Evolutionary conservation across 441 rosid species (phyloP), one percentile per base, ranked within the genome.

Genomic region (Erodium moschatum): DNA sequence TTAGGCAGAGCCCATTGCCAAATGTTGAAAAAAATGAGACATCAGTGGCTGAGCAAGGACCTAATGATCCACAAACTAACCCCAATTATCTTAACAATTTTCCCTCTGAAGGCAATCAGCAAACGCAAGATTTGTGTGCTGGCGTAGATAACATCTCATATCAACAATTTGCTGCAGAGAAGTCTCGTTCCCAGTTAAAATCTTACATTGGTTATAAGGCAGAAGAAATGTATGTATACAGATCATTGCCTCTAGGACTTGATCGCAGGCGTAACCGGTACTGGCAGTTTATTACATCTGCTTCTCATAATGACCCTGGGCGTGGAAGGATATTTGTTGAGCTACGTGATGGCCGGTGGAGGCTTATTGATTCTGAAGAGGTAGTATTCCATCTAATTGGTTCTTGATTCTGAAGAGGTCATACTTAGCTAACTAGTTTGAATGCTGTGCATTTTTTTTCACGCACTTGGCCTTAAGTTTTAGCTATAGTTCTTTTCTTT

Each of bases 191-290:
- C 38, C 87, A 81, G 72, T 67, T 87, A 50, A 91, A 91, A 82
- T 86, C 90, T 20, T 85, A 83, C 67, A 82, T 91, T 74, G 85
- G 96, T 60, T 87, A 85, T 73, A 89, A 81, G 80, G 97, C 96
- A 13, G 97, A 91, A 75, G 89, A 89, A 79, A 76, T 85, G 70
- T 85, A 85, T 72, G 87, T 78, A 9, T 87, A 82, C 67, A 84
- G 96, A 68, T 91, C 97, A 67, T 82, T 89, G 82, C 97, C 97
- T 16, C 80, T 91, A 18, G 97, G 97, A 73, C 90, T 82, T 80
- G 97, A 91, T 82, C 87, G 97, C 56, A 83, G 97, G 64, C 89
- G 84, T 54, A 91, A 89, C 69, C 82, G 96, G 4, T 91, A 89
- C 69, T 91, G 97, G 97, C 90, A 77, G 67, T 91, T 91, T 81